Evolutionary conservation across 2,329 filamentous ascomycete genomes (phyloP).

Genomic region (Mycosphaerella arachidis): DNA sequence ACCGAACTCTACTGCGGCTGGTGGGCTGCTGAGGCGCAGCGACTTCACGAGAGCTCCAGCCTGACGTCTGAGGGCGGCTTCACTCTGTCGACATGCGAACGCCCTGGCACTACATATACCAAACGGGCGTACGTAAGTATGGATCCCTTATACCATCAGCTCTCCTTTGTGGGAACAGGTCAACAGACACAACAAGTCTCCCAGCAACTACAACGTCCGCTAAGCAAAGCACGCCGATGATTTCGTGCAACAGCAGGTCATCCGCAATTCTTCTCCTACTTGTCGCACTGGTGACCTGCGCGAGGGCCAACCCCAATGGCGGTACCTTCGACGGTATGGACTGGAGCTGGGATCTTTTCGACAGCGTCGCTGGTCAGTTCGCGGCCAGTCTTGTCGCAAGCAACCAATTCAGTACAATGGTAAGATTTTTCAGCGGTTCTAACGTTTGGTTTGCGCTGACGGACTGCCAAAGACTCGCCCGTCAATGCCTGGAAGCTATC

Average conservation of each 20-base stretch:
- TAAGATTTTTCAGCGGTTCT: not conserved
- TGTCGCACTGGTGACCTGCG: slow-evolving; percentile 1
- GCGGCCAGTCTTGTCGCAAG: not conserved
- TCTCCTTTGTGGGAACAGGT: slow-evolving; percentile 1
- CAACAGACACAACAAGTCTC: not conserved
- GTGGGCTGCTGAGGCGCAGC: not conserved
- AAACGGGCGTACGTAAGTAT: slow-evolving; percentile 2
- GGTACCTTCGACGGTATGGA: slow-evolving; percentile 5
- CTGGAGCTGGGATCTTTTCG: slow-evolving; percentile 1
- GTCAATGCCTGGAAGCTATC: not conserved
- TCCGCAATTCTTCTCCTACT: slow-evolving; percentile 1
- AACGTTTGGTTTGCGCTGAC: not conserved
- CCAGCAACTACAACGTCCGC: not conserved
- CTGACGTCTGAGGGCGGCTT: not conserved
- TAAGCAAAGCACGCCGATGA: slow-evolving; percentile 1
- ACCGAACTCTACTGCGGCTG: not conserved
- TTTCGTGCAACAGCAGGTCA: not conserved
- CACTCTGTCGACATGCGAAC: not conserved
- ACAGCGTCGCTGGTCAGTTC: slow-evolving; percentile 7
- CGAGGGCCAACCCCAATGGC: slow-evolving; percentile 1
- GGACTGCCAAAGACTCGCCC: not conserved
- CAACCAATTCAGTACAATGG: slow-evolving; percentile 3
- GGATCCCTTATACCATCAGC: not conserved
- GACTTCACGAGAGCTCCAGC: not conserved
- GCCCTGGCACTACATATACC: slow-evolving; percentile 1